Percentiles rank a stretch among this genome's conserved stretches.
phyloP scores from a whole-genome alignment of 768 basidiomycete genomes.

The Lactarius tabidus region DNA sequence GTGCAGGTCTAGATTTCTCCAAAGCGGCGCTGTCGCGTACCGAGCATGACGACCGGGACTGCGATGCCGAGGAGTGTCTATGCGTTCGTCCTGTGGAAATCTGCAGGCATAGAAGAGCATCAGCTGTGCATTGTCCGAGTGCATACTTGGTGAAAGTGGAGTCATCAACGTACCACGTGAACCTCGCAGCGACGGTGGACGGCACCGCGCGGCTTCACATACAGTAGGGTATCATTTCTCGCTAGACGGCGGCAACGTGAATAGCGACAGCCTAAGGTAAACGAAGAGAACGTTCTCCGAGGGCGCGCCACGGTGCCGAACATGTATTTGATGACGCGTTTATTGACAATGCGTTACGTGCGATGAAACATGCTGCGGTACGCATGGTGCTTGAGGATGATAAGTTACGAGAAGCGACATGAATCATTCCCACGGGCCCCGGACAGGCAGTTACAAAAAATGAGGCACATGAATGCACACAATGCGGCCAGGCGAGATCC shows the following conservation, averaged over 20 bases:
- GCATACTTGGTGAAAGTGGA: conserved; percentile 93
- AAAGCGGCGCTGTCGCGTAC: conserved; percentile 95
- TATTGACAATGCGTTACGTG: conserved; percentile 57
- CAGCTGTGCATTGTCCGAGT: conserved; percentile 89
- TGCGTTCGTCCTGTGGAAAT: conserved; percentile 91
- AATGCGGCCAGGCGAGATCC: conserved; percentile 96
- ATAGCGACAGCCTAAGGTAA: conserved; percentile 92
- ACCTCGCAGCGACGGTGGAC: conserved; percentile 86
- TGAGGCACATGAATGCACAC: conserved; percentile 94
- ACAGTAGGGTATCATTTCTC: conserved; percentile 72
- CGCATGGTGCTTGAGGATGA: conserved; percentile 99
- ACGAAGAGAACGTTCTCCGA: conserved; percentile 98
- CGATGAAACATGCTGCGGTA: conserved; percentile 98
- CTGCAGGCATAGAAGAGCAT: conserved; percentile 99
- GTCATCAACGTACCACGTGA: conserved; percentile 92
- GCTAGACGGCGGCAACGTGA: conserved; percentile 78
- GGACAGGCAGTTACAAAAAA: conserved; percentile 93
- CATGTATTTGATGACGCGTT: conserved; percentile 80
- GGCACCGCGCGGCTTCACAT: conserved; percentile 91
- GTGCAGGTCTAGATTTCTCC: conserved; percentile 94
- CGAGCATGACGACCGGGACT: conserved; percentile 84
- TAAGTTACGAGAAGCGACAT: conserved; percentile 91
- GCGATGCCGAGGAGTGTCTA: conserved; percentile 99
- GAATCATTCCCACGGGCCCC: conserved; percentile 89
- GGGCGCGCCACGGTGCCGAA: conserved; percentile 88